Evolutionary conservation across 2,329 filamentous ascomycete species (phyloP), one percentile per base, ranked within the genome.

Genomic region (Apiospora pterosperma): DNA sequence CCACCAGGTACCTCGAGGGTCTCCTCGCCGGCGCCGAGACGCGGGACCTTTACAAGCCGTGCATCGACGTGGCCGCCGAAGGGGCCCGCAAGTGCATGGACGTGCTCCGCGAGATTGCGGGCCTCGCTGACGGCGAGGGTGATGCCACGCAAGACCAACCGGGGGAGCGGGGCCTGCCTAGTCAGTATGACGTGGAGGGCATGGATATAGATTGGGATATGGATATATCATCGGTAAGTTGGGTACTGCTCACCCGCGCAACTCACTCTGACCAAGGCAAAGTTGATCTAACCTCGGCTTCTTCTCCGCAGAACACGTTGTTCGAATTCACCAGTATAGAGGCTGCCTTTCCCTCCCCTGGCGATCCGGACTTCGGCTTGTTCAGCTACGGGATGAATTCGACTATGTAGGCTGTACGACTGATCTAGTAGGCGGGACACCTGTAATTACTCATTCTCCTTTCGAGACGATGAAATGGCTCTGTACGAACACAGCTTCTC

Each of bases 1-100:
- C 84, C 0, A 68, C 68, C 5, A 76, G 78, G 0, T 78, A 85
- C 52, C 74, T 86, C 0, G 74, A 82, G 4, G 80, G 75, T 0
- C 71, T 84, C 1, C 71, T 76, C 65, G 70, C 69, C 3, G 79
- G 81, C 0, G 12, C 78, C 0, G 65, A 65, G 0, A 74, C 74
- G 6, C 71, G 79, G 0, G 76, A 81, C 7, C 38, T 81, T 0
- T 61, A 76, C 0, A 44, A 68, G 3, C 36, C 73, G 0, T 67
- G 84, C 3, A 44, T 83, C 1, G 73, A 74, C 11, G 75, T 79
- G 3, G 79, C 77, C 0, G 76, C 12, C n/a, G 58, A 12, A 11
- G 34, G n/a, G 16, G 58, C 58, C 4, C 58, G 58, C 7, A 36
- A 60, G 36, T 14, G 14, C 3, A 5, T 14, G 2, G 58, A 23